phyloP scores from a whole-genome alignment of 179 eudicot genomes.

The Beta lomatogona region DNA sequence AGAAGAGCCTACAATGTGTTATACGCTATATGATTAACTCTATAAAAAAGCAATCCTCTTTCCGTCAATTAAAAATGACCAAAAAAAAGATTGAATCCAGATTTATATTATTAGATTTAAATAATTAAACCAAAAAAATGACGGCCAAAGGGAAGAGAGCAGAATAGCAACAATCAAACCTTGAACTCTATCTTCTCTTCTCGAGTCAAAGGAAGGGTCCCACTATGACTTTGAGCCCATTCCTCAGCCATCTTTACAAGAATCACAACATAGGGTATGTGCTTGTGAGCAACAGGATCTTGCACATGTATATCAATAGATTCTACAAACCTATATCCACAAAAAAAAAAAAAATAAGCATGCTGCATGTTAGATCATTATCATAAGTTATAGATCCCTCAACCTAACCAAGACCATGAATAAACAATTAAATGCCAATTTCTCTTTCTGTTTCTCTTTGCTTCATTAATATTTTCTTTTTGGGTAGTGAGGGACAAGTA shows the following conservation, averaged over 20 bases:
- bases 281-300: slow-evolving; percentile 96
- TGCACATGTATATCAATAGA: slow-evolving; percentile 67
- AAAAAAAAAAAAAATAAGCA: slow-evolving; percentile 22
- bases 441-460: background rate
- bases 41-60: slow-evolving; percentile 2
- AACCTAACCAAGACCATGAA: background rate
- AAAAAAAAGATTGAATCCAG: background rate
- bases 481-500: background rate
- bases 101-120: background rate
- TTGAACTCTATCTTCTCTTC: slow-evolving; percentile 89
- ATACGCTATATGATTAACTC: slow-evolving; percentile 25
- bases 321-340: slow-evolving; percentile 65
- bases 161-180: slow-evolving; percentile 45
- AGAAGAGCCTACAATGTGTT: slow-evolving; percentile 64
- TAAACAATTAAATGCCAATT: background rate
- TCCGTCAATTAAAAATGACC: too few relatives aligned
- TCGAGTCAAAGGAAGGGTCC: slow-evolving; percentile 83
- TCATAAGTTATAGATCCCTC: background rate
- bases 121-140: background rate
- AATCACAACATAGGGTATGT: slow-evolving; percentile 86
- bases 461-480: background rate
- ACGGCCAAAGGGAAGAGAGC: background rate
- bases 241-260: slow-evolving; percentile 88
- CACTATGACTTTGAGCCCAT: slow-evolving; percentile 83
- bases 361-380: background rate